phyloP scores from a whole-genome alignment of 345 rosid species.

The Hypericum androsaemum region DNA sequence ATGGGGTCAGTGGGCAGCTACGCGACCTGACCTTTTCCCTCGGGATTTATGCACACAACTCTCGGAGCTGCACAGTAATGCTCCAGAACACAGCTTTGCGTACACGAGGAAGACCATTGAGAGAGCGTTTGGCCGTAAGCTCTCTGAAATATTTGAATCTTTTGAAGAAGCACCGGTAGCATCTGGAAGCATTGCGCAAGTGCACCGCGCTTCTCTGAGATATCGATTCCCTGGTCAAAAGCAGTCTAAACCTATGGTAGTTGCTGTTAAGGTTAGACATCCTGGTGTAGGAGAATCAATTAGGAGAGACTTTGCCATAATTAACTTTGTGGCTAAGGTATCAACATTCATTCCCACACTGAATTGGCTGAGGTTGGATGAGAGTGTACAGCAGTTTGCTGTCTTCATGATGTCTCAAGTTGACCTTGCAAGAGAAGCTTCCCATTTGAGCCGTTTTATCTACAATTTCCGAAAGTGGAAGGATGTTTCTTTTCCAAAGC shows the following conservation, averaged over 20 bases:
- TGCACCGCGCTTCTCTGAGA: conserved; percentile 19
- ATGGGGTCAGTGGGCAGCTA: conserved; percentile 31
- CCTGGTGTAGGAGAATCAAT: conserved; percentile 93
- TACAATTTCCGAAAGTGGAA: conserved; percentile 87
- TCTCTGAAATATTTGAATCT: conserved; percentile 19
- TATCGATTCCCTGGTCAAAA: conserved; percentile 40
- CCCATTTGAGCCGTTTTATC: conserved; percentile 83
- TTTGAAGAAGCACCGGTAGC: conserved; percentile 17
- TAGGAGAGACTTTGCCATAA: conserved; percentile 74
- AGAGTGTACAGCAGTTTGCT: conserved; percentile 90
- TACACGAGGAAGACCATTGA: conserved; percentile 17
- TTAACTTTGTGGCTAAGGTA: conserved; percentile 58
- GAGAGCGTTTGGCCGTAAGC: conserved; percentile 21
- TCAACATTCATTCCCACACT: conserved; percentile 65
- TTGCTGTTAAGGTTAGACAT: conserved; percentile 98
- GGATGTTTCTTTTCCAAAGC: conserved; percentile 96
- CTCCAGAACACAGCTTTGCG: conserved; percentile 22
- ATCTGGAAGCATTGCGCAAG: conserved; percentile 29
- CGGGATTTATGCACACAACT: conserved; percentile 18
- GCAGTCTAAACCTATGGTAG: conserved; percentile 50
- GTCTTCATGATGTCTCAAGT: conserved; percentile 98
- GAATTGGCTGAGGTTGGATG: conserved; percentile 92
- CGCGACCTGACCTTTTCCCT: conserved; percentile 26
- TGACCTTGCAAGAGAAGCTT: conserved; percentile 99
- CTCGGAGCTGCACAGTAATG: conserved; percentile 20